Conservation (phyloP, 176 grass and related monocot species). For the Ensete ventricosum region DNA sequence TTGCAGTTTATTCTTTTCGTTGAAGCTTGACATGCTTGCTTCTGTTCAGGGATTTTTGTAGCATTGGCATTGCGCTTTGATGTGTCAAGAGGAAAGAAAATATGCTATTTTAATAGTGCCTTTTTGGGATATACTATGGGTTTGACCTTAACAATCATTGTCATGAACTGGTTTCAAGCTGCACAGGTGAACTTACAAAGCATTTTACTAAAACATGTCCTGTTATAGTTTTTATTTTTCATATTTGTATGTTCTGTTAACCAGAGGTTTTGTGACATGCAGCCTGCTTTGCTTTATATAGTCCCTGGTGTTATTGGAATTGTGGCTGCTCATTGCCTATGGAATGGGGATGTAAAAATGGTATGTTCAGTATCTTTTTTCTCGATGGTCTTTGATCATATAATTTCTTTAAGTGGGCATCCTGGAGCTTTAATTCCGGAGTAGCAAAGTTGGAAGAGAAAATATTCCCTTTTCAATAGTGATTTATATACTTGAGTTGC, state of each 20-base stretch:
- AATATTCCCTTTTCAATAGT: too few species aligned
- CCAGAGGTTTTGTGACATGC: slow-evolving; percentile 5
- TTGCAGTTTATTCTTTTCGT: background rate
- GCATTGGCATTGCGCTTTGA: slow-evolving; percentile 84
- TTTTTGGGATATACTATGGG: slow-evolving; percentile 67
- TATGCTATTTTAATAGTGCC: slow-evolving; percentile 70
- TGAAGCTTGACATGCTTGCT: background rate
- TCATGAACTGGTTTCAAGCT: slow-evolving; percentile 98
- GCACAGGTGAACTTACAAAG: slow-evolving; percentile 42
- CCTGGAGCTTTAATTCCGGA: too few species aligned
- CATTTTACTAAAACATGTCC: too few species aligned
- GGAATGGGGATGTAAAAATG: slow-evolving; percentile 68
- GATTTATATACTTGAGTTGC: too few species aligned
- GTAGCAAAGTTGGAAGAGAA: too few species aligned
- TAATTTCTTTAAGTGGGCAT: background rate
- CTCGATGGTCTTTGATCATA: too few species aligned
- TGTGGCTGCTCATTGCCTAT: slow-evolving; percentile 57
- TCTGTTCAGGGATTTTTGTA: slow-evolving; percentile 63
- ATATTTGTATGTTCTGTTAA: background rate
- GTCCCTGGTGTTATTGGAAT: slow-evolving; percentile 80
- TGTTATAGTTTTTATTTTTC: too few species aligned
- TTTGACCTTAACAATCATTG: slow-evolving; percentile 51
- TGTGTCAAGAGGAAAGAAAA: slow-evolving; percentile 57
- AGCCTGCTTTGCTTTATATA: slow-evolving; percentile 84
- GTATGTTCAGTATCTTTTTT: slow-evolving; percentile 28